phyloP scores from a whole-genome alignment of 1,139 yeast species.

The Yamadazyma dushanensis region DNA sequence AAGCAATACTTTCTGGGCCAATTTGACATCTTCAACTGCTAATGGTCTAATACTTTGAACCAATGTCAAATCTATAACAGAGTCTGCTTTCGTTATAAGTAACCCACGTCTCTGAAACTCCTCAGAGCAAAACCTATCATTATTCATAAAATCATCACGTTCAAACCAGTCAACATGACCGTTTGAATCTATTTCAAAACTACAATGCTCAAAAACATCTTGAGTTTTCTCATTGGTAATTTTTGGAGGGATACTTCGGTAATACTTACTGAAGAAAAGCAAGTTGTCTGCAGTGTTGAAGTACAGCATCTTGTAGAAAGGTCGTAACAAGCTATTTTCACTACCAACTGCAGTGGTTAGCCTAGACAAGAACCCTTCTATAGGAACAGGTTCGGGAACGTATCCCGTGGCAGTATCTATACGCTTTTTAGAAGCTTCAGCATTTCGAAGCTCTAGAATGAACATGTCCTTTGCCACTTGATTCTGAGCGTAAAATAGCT shows the following conservation, averaged over 20 bases:
- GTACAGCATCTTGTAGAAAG: slow-evolving; percentile 58
- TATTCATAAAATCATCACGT: slow-evolving; percentile 40
- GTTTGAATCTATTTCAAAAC: slow-evolving; percentile 48
- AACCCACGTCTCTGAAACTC: slow-evolving; percentile 65
- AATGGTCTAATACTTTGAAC: slow-evolving; percentile 39
- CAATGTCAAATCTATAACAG: slow-evolving; percentile 59
- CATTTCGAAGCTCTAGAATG: slow-evolving; percentile 59
- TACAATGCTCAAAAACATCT: slow-evolving; percentile 45
- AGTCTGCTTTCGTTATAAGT: slow-evolving; percentile 57
- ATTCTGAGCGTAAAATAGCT: slow-evolving; percentile 38
- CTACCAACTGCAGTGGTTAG: slow-evolving; percentile 55
- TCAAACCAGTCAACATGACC: slow-evolving; percentile 65
- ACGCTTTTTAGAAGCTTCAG: slow-evolving; percentile 15
- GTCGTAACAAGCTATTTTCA: slow-evolving; percentile 37
- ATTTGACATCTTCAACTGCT: slow-evolving; percentile 25
- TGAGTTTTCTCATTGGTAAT: slow-evolving; percentile 28
- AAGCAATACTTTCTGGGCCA: slow-evolving; percentile 37
- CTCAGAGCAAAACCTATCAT: slow-evolving; percentile 56
- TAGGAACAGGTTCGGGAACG: slow-evolving; percentile 56
- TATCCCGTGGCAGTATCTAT: neutral
- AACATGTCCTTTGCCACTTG: slow-evolving; percentile 23
- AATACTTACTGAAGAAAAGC: slow-evolving; percentile 57
- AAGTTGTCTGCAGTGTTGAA: slow-evolving; percentile 62
- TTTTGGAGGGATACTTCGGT: slow-evolving; percentile 63
- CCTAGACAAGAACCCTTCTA: slow-evolving; percentile 75